Evolutionary conservation across 1,284 basidiomycete species (phyloP).

Genomic region (Tilletiopsis washingtonensis): DNA sequence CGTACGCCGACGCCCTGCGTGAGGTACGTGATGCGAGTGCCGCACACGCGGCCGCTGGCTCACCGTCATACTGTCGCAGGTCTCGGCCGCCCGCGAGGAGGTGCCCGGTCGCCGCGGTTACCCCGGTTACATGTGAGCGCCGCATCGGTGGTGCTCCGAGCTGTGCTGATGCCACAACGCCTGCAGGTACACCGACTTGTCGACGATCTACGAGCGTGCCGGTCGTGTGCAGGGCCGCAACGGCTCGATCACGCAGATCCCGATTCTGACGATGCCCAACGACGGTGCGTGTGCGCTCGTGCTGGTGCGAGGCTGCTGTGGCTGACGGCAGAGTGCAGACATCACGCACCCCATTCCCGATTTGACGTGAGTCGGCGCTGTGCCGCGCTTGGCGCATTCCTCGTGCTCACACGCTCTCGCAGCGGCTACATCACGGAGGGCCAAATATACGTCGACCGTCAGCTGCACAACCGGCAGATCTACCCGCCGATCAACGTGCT

Average conservation of each 20-base stretch:
- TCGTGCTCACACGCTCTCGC: too few relatives aligned
- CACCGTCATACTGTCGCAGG: too few relatives aligned
- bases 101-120: constrained; percentile 99
- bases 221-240: constrained; percentile 96
- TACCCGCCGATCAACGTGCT: constrained; percentile 99
- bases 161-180: too few relatives aligned
- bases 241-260: constrained; percentile 99
- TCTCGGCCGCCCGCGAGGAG: constrained; percentile 98
- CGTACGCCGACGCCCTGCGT: constrained; percentile 93
- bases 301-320: too few relatives aligned
- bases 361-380: constrained; percentile 59
- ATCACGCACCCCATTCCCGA: constrained; percentile 99
- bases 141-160: too few relatives aligned
- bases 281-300: too few relatives aligned
- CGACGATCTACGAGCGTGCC: constrained; percentile 98
- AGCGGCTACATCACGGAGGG: constrained; percentile 97
- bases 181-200: constrained; percentile 49
- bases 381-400: too few relatives aligned
- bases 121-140: constrained; percentile 96
- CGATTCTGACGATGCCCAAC: constrained; percentile 99
- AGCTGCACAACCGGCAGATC: constrained; percentile 83
- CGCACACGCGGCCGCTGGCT: too few relatives aligned
- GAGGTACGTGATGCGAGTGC: too few relatives aligned
- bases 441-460: constrained; percentile 94
- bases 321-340: too few relatives aligned